Evolutionary conservation across 257 asterid genomes (phyloP).

Genomic region (Ehretia macrophylla): DNA sequence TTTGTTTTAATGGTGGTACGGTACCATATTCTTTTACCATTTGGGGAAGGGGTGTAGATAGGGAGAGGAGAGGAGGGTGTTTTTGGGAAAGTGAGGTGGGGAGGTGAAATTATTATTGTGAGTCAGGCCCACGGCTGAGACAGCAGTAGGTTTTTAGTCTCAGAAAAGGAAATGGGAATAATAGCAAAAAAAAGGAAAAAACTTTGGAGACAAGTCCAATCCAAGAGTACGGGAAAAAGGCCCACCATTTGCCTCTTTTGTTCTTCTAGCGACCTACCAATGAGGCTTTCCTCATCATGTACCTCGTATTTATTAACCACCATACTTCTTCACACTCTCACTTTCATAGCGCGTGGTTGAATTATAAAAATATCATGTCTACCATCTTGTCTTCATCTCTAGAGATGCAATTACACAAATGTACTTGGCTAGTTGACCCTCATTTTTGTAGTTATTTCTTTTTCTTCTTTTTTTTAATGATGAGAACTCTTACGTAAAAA

Average conservation of each 20-base stretch:
- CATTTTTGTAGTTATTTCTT: too few species aligned
- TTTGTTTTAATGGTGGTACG: too few species aligned
- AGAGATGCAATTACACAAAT: not conserved
- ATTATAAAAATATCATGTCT: too few species aligned
- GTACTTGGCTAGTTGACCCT: not conserved
- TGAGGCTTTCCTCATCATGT: too few species aligned
- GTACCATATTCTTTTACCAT: slow-evolving; percentile 27
- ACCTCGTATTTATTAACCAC: slow-evolving; percentile 54
- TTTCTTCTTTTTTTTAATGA: too few species aligned
- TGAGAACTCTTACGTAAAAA: too few species aligned
- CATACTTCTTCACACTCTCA: slow-evolving; percentile 21
- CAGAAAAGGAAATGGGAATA: slow-evolving; percentile 72
- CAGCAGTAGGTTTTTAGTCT: too few species aligned
- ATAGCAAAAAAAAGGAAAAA: slow-evolving; percentile 56
- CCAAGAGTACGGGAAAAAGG: slow-evolving; percentile 68
- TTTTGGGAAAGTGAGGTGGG: slow-evolving; percentile 22
- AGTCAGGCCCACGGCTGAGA: too few species aligned
- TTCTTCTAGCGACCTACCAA: slow-evolving; percentile 30
- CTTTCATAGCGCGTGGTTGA: slow-evolving; percentile 11
- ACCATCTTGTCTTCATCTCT: not conserved
- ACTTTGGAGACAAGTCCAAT: slow-evolving; percentile 71
- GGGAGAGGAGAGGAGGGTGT: slow-evolving; percentile 22
- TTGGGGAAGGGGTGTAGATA: not conserved
- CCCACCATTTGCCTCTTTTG: slow-evolving; percentile 53
- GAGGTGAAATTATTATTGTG: too few species aligned